Evolutionary conservation across 2,329 filamentous ascomycete genomes (phyloP).

Genomic region (Hymenoscyphus scutula): DNA sequence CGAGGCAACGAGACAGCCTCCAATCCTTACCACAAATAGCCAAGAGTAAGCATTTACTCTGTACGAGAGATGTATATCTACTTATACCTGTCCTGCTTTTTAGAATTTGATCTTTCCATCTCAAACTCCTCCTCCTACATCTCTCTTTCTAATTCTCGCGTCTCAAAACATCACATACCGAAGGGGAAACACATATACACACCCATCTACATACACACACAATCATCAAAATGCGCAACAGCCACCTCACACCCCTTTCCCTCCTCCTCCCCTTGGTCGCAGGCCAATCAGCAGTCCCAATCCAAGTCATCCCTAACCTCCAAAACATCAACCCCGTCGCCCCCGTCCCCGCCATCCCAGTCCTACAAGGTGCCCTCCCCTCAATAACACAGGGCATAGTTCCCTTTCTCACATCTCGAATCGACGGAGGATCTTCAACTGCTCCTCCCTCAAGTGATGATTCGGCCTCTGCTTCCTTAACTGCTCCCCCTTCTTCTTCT

Average conservation of each 20-base stretch:
- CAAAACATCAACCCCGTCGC: background rate
- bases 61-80: background rate
- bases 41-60: background rate
- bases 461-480: too few species aligned
- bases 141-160: background rate
- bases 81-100: background rate
- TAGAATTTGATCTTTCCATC: background rate
- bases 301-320: slow-evolving; percentile 1
- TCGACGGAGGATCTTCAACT: background rate
- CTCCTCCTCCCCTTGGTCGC: slow-evolving; percentile 1
- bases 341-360: background rate
- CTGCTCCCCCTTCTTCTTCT: too few species aligned
- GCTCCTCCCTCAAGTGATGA: too few species aligned
- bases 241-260: background rate
- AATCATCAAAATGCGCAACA: background rate
- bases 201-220: background rate
- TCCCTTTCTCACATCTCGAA: background rate
- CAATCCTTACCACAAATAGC: background rate
- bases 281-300: background rate
- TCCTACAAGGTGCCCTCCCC: background rate
- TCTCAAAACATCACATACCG: background rate
- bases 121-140: background rate
- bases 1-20: background rate
- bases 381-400: too few species aligned
- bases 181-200: background rate